These are phyloP conservation scores for Prosopis cineraria DNA, from an alignment of 306 rosid species.

Conservation along the genomic window DNA sequence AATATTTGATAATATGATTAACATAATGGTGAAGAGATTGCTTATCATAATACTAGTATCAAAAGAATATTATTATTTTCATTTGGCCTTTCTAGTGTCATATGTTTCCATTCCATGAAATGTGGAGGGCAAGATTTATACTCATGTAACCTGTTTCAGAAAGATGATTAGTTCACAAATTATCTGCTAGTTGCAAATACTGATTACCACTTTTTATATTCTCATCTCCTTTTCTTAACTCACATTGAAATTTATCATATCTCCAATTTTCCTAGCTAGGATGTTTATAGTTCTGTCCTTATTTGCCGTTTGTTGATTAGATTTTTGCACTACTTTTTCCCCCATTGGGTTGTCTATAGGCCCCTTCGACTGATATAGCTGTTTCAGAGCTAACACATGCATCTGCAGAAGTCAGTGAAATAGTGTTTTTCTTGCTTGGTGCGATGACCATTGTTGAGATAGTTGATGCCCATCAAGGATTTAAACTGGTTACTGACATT, in stretches of 20 bases:
- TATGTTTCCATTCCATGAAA: neutral
- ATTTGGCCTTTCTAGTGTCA: too few relatives aligned
- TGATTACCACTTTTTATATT: neutral
- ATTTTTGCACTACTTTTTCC: conserved; percentile 6
- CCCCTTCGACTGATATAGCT: conserved; percentile 93
- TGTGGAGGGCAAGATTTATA: neutral
- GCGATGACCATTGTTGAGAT: conserved; percentile 98
- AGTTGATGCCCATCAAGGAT: conserved; percentile 95
- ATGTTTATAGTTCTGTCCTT: conserved; percentile 11
- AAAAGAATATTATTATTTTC: neutral
- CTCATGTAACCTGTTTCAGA: neutral
- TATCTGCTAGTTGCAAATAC: neutral
- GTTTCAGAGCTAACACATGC: conserved; percentile 84
- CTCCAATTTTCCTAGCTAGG: neutral
- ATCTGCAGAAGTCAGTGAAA: conserved; percentile 92
- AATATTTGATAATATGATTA: neutral
- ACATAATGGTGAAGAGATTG: neutral
- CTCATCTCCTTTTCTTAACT: neutral
- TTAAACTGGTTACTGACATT: conserved; percentile 91
- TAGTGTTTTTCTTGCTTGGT: conserved; percentile 94
- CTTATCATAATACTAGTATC: neutral
- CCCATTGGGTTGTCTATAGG: conserved; percentile 50
- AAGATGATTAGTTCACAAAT: neutral
- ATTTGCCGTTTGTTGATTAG: conserved; percentile 2
- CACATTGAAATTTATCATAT: neutral